A percentile compares a stretch with the other conserved stretches of the same genome.
phyloP scores from a whole-genome alignment of 75 land plant species.

The Chamaecyparis obtusa region DNA sequence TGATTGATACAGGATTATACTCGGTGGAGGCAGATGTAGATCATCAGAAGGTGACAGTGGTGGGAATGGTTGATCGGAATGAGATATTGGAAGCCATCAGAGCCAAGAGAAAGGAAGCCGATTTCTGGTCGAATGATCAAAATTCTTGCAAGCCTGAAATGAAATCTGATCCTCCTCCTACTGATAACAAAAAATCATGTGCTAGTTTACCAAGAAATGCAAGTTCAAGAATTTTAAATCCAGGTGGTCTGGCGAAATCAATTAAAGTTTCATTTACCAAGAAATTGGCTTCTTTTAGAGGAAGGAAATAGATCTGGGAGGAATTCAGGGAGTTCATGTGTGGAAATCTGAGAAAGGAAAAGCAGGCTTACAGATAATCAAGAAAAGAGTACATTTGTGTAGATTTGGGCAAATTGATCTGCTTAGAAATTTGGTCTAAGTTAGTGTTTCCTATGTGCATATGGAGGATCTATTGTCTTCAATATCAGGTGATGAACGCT shows the following conservation, averaged over 20 bases:
- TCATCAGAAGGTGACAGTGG: conserved; percentile 60
- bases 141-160: background rate
- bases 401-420: background rate
- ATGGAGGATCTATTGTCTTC: background rate
- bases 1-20: conserved; percentile 35
- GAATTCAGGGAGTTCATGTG: background rate
- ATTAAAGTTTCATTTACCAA: background rate
- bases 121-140: conserved; percentile 30
- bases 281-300: background rate
- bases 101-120: conserved; percentile 50
- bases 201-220: background rate
- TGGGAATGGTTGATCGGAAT: conserved; percentile 58
- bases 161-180: background rate
- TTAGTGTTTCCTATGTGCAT: background rate
- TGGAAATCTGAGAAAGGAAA: background rate
- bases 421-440: background rate
- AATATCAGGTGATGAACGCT: background rate
- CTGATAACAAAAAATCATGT: background rate
- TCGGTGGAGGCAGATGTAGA: conserved; percentile 42
- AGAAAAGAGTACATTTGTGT: background rate
- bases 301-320: background rate
- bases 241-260: background rate
- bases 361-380: background rate
- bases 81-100: conserved; percentile 43
- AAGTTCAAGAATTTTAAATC: background rate